These are phyloP conservation scores for Sabuloglossum arenarium DNA, from an alignment of 495 filamentous ascomycete species.

Conservation along the genomic window DNA sequence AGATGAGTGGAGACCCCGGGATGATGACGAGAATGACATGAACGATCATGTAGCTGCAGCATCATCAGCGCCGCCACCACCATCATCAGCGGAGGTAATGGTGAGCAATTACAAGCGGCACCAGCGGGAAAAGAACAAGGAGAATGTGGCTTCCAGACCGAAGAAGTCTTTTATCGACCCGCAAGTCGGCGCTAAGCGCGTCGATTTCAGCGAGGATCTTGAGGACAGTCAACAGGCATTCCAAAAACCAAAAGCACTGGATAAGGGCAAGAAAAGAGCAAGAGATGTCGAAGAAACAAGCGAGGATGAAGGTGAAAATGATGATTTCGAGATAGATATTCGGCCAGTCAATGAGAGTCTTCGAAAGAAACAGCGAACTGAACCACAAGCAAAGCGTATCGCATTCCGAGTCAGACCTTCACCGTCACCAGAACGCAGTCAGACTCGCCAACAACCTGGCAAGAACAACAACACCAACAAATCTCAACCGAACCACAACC, in stretches of 20 bases:
- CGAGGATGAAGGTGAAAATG: slow-evolving; percentile 9
- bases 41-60: not conserved
- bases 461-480: not conserved
- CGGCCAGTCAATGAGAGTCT: not conserved
- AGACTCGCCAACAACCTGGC: not conserved
- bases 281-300: slow-evolving; percentile 7
- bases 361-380: not conserved
- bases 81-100: not conserved
- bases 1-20: not conserved
- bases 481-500: not conserved
- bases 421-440: not conserved
- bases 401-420: not conserved
- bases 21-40: not conserved
- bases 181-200: slow-evolving; percentile 16
- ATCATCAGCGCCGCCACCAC: not conserved
- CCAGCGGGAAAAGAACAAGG: not conserved
- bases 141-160: not conserved
- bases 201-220: slow-evolving; percentile 14
- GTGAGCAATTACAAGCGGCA: not conserved
- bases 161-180: slow-evolving; percentile 16
- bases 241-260: slow-evolving; percentile 2
- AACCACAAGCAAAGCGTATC: not conserved
- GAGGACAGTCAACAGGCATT: slow-evolving; percentile 7
- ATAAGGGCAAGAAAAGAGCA: not conserved
- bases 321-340: slow-evolving; percentile 10